Evolutionary conservation across 2,329 filamentous ascomycete species (phyloP).

Genomic region (Xylaria hypoxylon): DNA sequence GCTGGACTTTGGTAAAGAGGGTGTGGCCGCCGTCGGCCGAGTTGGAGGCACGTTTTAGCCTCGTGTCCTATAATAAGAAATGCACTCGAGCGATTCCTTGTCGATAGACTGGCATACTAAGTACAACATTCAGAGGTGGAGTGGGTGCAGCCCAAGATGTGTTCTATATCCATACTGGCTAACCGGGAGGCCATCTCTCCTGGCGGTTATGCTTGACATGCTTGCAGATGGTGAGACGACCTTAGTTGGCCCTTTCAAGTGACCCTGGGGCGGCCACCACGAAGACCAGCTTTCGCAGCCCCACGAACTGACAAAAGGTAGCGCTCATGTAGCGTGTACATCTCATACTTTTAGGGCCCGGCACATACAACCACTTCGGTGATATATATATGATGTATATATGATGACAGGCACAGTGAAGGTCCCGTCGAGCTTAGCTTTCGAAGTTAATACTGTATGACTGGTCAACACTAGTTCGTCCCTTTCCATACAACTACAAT

Average conservation of each 20-base stretch:
- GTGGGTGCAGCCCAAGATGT: slow-evolving; percentile 4
- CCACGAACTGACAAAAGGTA: slow-evolving; percentile 6
- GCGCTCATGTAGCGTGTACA: background rate
- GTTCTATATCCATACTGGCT: background rate
- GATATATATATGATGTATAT: background rate
- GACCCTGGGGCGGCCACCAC: slow-evolving; percentile 4
- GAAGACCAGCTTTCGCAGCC: slow-evolving; percentile 13
- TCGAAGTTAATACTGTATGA: background rate
- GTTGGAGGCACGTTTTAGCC: slow-evolving; percentile 10
- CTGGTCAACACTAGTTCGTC: background rate
- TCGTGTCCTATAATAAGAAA: slow-evolving; percentile 26
- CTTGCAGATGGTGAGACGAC: slow-evolving; percentile 22
- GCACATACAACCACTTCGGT: background rate
- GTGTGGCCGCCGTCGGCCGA: background rate
- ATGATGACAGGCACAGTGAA: background rate
- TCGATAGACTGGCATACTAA: slow-evolving; percentile 3
- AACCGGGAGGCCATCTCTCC: slow-evolving; percentile 5
- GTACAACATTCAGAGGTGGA: background rate
- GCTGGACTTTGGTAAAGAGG: background rate
- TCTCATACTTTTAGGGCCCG: background rate
- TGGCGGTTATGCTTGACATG: slow-evolving; percentile 17
- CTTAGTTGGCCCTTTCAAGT: slow-evolving; percentile 9
- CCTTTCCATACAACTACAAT: slow-evolving; percentile 4
- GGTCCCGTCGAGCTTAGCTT: slow-evolving; percentile 11
- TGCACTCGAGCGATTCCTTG: slow-evolving; percentile 3